Evolutionary conservation across 1,284 basidiomycete species (phyloP).

Genomic region (Porphyrellus sp.): DNA sequence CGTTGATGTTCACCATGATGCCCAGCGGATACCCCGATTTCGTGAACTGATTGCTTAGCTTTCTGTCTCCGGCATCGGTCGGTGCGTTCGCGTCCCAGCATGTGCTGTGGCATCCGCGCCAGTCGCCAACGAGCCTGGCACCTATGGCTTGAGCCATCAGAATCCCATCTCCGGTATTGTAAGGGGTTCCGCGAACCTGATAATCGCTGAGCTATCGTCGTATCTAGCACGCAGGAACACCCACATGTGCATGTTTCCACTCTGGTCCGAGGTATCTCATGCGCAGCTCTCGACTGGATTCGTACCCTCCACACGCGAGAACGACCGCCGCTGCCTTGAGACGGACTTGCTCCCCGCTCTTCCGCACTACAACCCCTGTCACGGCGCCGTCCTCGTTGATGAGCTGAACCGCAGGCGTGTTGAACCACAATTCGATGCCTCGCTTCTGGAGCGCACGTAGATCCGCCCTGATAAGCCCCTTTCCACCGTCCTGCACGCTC

Average conservation of each 20-base stretch:
- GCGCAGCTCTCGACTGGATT: conserved; percentile 52
- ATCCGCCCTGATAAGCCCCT: conserved; percentile 62
- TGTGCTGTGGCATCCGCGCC: conserved; percentile 63
- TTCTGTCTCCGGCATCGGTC: conserved; percentile 48
- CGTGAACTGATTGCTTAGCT: conserved; percentile 64
- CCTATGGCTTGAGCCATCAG: conserved; percentile 48
- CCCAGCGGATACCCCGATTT: conserved; percentile 71
- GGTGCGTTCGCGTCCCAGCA: conserved; percentile 68
- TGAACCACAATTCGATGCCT: conserved; percentile 55
- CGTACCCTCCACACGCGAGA: conserved; percentile 64
- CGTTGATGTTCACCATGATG: conserved; percentile 59
- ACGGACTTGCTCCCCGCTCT: conserved; percentile 34
- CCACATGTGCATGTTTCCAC: conserved; percentile 57
- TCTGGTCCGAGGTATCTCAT: conserved; percentile 49
- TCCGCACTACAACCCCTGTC: conserved; percentile 45
- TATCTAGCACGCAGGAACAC: conserved; percentile 6
- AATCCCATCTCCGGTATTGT: conserved; percentile 64
- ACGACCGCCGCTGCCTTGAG: conserved; percentile 47
- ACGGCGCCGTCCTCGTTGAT: conserved; percentile 40
- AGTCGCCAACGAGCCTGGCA: conserved; percentile 58
- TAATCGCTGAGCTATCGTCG: conserved; percentile 5
- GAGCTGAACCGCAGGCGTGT: conserved; percentile 47
- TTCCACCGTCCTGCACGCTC: conserved; percentile 58
- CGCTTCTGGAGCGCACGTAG: conserved; percentile 46
- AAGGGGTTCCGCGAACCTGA: conserved; percentile 66